Conservation (phyloP, 2,329 filamentous ascomycete species). For the Xylariaceae sp. region DNA sequence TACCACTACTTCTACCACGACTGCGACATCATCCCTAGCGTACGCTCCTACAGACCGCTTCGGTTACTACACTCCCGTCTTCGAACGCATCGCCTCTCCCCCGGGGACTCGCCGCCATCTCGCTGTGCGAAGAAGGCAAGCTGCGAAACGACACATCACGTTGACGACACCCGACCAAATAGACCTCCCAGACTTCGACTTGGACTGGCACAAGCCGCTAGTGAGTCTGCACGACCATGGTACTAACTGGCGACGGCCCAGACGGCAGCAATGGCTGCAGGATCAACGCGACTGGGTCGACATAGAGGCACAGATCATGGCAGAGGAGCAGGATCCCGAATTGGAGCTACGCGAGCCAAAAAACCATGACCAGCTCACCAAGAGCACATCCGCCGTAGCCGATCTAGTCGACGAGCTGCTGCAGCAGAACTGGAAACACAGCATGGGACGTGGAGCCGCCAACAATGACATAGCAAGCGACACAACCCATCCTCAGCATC, state of each 20-base stretch:
- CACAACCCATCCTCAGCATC: too few relatives aligned
- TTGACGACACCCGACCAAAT: too few relatives aligned
- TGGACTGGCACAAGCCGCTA: not conserved
- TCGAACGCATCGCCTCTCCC: too few relatives aligned
- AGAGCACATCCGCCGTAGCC: slow-evolving; percentile 16
- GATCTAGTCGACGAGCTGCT: slow-evolving; percentile 21
- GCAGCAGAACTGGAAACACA: slow-evolving; percentile 1
- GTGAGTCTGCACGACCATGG: slow-evolving; percentile 14
- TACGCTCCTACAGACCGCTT: too few relatives aligned
- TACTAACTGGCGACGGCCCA: slow-evolving; percentile 7
- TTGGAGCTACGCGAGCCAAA: slow-evolving; percentile 20
- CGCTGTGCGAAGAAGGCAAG: too few relatives aligned
- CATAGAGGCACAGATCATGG: slow-evolving; percentile 23
- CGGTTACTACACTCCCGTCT: too few relatives aligned
- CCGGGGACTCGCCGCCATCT: too few relatives aligned
- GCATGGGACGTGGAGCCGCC: too few relatives aligned
- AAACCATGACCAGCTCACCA: slow-evolving; percentile 10
- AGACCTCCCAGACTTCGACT: not conserved
- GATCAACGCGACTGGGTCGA: slow-evolving; percentile 25
- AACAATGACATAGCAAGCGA: too few relatives aligned
- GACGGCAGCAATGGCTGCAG: slow-evolving; percentile 18
- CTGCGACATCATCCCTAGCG: too few relatives aligned
- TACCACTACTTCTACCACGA: too few relatives aligned
- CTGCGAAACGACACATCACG: too few relatives aligned
- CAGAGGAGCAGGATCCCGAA: slow-evolving; percentile 21